Evolutionary conservation across 2,329 filamentous ascomycete species (phyloP).

Genomic region (Claviceps lovelessii): DNA sequence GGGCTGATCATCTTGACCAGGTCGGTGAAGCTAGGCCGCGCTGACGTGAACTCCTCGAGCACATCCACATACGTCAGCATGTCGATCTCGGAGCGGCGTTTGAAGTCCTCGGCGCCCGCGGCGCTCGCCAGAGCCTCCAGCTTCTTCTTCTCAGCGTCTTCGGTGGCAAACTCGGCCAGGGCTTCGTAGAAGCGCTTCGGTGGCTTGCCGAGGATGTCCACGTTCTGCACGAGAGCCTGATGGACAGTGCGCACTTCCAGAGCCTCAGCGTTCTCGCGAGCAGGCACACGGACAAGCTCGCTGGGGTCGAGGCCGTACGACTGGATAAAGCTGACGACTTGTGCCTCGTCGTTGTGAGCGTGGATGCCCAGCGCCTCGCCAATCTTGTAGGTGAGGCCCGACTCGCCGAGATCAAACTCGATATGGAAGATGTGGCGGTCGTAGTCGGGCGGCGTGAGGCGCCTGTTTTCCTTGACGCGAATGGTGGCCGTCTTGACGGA

Average conservation of each 20-base stretch:
- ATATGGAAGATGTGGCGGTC: conserved; percentile 99
- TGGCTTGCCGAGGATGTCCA: conserved; percentile 93
- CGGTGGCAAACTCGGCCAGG: conserved; percentile 70
- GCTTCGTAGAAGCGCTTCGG: conserved; percentile 97
- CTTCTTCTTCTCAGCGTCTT: conserved; percentile 68
- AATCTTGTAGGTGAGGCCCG: conserved; percentile 89
- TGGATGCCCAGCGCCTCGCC: conserved; percentile 95
- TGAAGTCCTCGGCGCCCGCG: conserved; percentile 79
- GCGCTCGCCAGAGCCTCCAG: conserved; percentile 62
- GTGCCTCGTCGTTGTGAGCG: conserved; percentile 71
- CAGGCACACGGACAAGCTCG: conserved; percentile 81
- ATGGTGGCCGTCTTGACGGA: conserved; percentile 75
- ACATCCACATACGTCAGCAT: conserved; percentile 84
- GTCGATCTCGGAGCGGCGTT: conserved; percentile 80
- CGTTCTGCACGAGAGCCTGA: conserved; percentile 79
- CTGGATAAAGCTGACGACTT: conserved; percentile 74
- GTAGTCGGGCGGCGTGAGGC: conserved; percentile 75
- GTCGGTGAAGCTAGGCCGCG: conserved; percentile 76
- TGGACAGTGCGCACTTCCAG: conserved; percentile 84
- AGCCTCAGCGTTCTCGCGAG: conserved; percentile 58
- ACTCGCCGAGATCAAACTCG: conserved; percentile 87
- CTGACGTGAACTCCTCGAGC: conserved; percentile 76
- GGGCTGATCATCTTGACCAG: conserved; percentile 76
- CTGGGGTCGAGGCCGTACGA: conserved; percentile 75
- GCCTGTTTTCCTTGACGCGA: conserved; percentile 86